Evolutionary conservation across 1,284 basidiomycete genomes (phyloP).

Genomic region (Heliocybe sulcata): DNA sequence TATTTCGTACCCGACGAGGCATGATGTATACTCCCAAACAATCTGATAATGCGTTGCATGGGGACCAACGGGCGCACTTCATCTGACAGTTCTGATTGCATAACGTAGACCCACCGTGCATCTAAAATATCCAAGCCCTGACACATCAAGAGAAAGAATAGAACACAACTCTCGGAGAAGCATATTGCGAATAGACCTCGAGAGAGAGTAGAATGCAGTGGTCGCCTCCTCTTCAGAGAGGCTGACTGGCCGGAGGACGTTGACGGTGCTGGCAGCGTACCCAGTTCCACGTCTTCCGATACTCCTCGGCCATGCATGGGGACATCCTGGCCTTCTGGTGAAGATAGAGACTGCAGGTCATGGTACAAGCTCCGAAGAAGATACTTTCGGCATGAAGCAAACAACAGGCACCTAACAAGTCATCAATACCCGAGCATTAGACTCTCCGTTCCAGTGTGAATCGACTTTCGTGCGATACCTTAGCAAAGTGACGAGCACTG

Average conservation of each 20-base stretch:
- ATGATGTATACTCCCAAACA: neutral
- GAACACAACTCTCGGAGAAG: conserved; percentile 60
- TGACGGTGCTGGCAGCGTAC: conserved; percentile 38
- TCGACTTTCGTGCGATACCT: neutral
- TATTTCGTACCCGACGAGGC: neutral
- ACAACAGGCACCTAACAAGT: conserved; percentile 21
- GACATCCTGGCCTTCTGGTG: conserved; percentile 12
- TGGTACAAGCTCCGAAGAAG: conserved; percentile 48
- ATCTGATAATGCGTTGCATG: too few relatives aligned
- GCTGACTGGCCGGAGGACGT: conserved; percentile 19
- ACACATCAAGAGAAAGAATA: conserved; percentile 60
- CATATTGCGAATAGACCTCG: conserved; percentile 53
- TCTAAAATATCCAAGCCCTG: conserved; percentile 51
- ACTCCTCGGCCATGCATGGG: conserved; percentile 15
- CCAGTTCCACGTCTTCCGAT: conserved; percentile 27
- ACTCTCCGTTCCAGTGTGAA: neutral
- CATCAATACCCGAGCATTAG: neutral
- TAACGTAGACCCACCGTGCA: conserved; percentile 33
- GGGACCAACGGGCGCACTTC: too few relatives aligned
- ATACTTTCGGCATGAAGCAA: conserved; percentile 47
- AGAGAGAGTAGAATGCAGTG: conserved; percentile 47
- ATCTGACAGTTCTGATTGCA: neutral
- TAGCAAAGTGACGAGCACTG: neutral
- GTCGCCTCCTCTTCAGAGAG: conserved; percentile 15
- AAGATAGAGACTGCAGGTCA: conserved; percentile 38